Base-by-base conservation (phyloP, 805 yeast species). In the Sungouiozyma ichnusensis region DNA sequence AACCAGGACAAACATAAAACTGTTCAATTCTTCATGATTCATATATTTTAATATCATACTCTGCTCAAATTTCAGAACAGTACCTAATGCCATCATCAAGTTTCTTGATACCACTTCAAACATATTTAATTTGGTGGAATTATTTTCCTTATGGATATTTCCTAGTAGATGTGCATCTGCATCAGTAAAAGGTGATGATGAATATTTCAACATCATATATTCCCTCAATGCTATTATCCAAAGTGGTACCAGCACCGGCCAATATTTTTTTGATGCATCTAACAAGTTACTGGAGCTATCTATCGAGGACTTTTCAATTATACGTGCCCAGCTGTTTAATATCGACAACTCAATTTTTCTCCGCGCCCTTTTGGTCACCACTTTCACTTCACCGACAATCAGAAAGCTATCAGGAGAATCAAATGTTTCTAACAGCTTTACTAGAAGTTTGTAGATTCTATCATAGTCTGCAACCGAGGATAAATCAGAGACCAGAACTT, bases 141-240 rank as follows among this genome's bases (percentile, higher is more conserved):
- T 44, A 0, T 46, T 44, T 40, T 52, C 54, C 9, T 38, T 33
- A 7, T 33, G 16, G 3, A 37, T 34, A 3, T 16, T 32, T 11
- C 36, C 73, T 36, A 68, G 47, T 2, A 54, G 44, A 24, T 57
- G 44, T 9, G 57, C 52, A 0, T 53, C 49, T 6, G 16, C n/a
- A n/a, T 35, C 37, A 4, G 13, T 24, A 7, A 11, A 24, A 11
- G 29, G 11, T 6, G 29, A 24, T 24, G 29, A 24, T 6, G 29
- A 24, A 24, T 24, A 24, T 51, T 76, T 79, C 29, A 78, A 55
- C 51, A 77, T 69, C 0, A 94, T 81, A 53, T 71, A 84, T 44
- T 88, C 95, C 40, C 84, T 72, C 44, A 92, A 59, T 0, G 82
- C 70, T 4, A 80, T 64, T 3, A 85, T 71, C 97, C 97, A 92